Evolutionary conservation across 306 rosid genomes (phyloP), one percentile per base, ranked within the genome.

Genomic region (Hippophae rhamnoides): DNA sequence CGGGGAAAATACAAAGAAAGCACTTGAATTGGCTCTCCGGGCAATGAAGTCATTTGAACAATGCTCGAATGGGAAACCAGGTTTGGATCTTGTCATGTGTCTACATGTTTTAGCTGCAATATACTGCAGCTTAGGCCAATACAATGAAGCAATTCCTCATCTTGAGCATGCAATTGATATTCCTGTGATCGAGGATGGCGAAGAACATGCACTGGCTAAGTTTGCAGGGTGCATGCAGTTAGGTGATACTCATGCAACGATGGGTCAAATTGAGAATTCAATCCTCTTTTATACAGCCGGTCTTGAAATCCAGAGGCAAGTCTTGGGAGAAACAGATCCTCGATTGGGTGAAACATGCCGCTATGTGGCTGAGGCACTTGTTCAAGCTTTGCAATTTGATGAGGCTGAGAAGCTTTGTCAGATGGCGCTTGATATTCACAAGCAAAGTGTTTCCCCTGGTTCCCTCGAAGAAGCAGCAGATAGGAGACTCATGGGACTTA

Each of bases 201-300:
- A 80, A 47, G 80, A 84, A 59, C 86, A 82, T 6, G 87, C 94
- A 53, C 90, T 79, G 45, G 97, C 95, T 11, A 89, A 86, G 73
- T 93, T 93, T 70, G 82, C 97, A 0, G 84, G 99, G 49, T 76
- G 84, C 76, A 93, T 93, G 99, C 99, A 93, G 72, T 69, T 93
- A 42, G 99, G 99, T 52, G 99, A 93, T 69, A 82, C 89, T 9
- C 84, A 80, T 66, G 96, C 99, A 25, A 82, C 86, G 90, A 43
- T 82, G 61, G 99, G 97, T 47, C 84, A 82, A 76, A 86, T 93
- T 49, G 95, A 88, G 75, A 93, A 84, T 38, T 88, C 99, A 58
- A 77, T 86, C 9, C 72, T 47, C 62, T 83, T 84, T 60, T 93
- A 93, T 76, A 72, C 72, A n/a, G 65, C 79, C 5, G 99, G 99